A percentile compares a stretch with the other conserved stretches of the same genome.
Conservation (phyloP, 352 stramenopile genomes). For the Sclerospora graminicola region DNA sequence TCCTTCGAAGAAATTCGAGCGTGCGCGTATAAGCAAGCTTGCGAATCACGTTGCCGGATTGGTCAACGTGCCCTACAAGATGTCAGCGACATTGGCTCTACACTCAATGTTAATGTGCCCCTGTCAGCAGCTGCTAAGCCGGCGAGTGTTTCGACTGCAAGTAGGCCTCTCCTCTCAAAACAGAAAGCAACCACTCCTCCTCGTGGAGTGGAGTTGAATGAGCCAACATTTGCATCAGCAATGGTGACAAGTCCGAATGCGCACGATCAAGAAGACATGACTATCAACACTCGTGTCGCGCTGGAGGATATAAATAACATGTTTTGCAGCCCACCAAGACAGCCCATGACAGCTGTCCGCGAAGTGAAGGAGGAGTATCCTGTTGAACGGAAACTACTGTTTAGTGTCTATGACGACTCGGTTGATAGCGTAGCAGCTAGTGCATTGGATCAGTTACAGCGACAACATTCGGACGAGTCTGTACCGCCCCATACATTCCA, state of each 20-base stretch:
- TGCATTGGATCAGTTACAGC: conserved; percentile 36
- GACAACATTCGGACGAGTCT: conserved; percentile 31
- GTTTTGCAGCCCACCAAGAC: conserved; percentile 71
- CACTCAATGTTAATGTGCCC: conserved; percentile 3
- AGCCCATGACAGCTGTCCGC: conserved; percentile 26
- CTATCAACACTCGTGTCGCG: conserved; percentile 77
- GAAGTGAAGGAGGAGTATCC: conserved; percentile 52
- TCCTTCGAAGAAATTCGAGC: conserved; percentile 80
- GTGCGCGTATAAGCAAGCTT: conserved; percentile 12
- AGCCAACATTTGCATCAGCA: conserved; percentile 2
- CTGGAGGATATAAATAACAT: conserved; percentile 81
- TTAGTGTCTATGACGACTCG: conserved; percentile 76
- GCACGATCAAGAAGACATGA: conserved; percentile 72
- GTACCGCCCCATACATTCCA: conserved; percentile 30
- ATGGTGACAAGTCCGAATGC: conserved; percentile 4
- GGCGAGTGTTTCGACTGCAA: conserved; percentile 1
- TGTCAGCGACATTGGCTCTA: conserved; percentile 7
- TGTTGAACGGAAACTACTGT: conserved; percentile 75
- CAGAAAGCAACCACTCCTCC: conserved; percentile 2
- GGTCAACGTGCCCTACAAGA: conserved; percentile 13
- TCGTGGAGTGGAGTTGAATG: conserved; percentile 4
- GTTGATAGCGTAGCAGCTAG: conserved; percentile 51
- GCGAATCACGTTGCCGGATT: conserved; percentile 7
- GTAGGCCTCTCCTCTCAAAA: conserved; percentile 1
- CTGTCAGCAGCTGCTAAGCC: conserved; percentile 1